These are phyloP conservation scores for Fragaria vesca DNA, from an alignment of 306 rosid genomes.

Conservation along the genomic window DNA sequence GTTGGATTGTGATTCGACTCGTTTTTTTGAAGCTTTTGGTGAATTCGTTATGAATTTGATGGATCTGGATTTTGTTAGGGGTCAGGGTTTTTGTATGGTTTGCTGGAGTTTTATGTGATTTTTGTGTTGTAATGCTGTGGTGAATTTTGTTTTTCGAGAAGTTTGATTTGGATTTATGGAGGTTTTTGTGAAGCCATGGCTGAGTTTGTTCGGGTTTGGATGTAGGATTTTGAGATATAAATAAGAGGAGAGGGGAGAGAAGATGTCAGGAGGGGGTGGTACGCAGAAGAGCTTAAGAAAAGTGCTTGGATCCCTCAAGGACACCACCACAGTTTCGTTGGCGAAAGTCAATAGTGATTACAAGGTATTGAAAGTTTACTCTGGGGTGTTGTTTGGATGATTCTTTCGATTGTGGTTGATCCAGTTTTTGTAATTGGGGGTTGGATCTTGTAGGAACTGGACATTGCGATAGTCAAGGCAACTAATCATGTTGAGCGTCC, in stretches of 20 bases:
- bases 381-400: slow-evolving; percentile 3
- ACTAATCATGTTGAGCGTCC: slow-evolving; percentile 96
- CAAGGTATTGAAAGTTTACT: slow-evolving; percentile 51
- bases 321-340: slow-evolving; percentile 92
- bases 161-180: slow-evolving; percentile 12
- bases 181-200: slow-evolving; percentile 8
- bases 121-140: slow-evolving; percentile 19
- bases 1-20: neutral
- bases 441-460: slow-evolving; percentile 71
- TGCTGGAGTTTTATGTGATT: slow-evolving; percentile 6
- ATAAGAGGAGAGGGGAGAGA: slow-evolving; percentile 40
- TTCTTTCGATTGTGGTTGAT: slow-evolving; percentile 1
- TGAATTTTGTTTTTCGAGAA: slow-evolving; percentile 24
- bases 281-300: slow-evolving; percentile 85
- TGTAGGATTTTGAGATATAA: slow-evolving; percentile 39
- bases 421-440: slow-evolving; percentile 22
- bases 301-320: slow-evolving; percentile 97
- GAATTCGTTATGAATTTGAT: slow-evolving; percentile 24
- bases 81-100: neutral
- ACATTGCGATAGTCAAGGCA: slow-evolving; percentile 88
- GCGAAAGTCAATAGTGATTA: slow-evolving; percentile 99
- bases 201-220: slow-evolving; percentile 14
- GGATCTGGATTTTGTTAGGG: slow-evolving; percentile 46
- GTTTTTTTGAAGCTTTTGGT: neutral
- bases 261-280: slow-evolving; percentile 86